Evolutionary conservation across 2,329 filamentous ascomycete species (phyloP).

Genomic region (Trichophyton schoenleinii): DNA sequence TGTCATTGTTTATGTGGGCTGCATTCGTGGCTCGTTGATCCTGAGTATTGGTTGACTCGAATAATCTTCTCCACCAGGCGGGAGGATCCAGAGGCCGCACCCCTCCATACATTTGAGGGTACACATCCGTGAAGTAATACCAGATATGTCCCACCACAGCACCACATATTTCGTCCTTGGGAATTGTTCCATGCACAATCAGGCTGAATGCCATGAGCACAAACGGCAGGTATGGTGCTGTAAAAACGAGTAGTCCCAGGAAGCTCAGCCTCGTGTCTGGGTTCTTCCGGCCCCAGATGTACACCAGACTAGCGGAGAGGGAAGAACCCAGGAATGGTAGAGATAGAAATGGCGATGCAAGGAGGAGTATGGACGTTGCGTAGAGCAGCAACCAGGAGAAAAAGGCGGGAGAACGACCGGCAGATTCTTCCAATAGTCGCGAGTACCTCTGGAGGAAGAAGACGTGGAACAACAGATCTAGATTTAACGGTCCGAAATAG

Average conservation of each 20-base stretch:
- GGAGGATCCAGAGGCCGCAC: constrained; percentile 81
- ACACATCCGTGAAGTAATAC: constrained; percentile 97
- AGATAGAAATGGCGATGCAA: constrained; percentile 72
- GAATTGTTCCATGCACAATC: constrained; percentile 75
- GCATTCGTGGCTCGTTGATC: constrained; percentile 38
- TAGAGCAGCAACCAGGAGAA: constrained; percentile 93
- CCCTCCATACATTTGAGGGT: constrained; percentile 77
- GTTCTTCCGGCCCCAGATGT: constrained; percentile 94
- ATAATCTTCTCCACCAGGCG: constrained; percentile 75
- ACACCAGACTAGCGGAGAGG: constrained; percentile 83
- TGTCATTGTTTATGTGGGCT: constrained; percentile 45
- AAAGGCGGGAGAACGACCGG: constrained; percentile 78
- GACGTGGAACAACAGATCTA: constrained; percentile 93
- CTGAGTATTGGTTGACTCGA: constrained; percentile 44
- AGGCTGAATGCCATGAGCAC: constrained; percentile 87
- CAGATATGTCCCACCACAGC: constrained; percentile 90
- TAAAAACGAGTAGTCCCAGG: constrained; percentile 78
- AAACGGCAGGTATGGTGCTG: constrained; percentile 90
- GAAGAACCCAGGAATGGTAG: constrained; percentile 93
- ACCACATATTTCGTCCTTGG: constrained; percentile 92
- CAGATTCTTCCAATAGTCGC: constrained; percentile 84
- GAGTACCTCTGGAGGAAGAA: constrained; percentile 98
- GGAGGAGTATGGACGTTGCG: constrained; percentile 63
- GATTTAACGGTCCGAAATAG: constrained; percentile 87
- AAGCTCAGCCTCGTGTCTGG: constrained; percentile 84